Conservation (phyloP, 148 eudicot species). For the Fagopyrum homotropicum region DNA sequence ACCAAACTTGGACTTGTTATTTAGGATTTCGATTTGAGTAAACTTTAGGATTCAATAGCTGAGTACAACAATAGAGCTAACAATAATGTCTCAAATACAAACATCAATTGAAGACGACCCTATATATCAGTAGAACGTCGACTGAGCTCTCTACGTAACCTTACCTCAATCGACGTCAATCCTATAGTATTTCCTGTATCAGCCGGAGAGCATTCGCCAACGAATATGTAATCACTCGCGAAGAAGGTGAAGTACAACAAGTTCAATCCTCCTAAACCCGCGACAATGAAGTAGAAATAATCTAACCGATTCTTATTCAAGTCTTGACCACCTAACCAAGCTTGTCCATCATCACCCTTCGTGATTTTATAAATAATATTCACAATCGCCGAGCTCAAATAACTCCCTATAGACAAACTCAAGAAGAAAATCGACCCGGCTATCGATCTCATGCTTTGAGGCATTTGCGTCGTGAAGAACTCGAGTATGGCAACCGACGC, state of each 20-base stretch:
- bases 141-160: slow-evolving; percentile 1
- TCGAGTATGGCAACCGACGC: slow-evolving; percentile 62
- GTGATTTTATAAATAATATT: slow-evolving; percentile 37
- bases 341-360: slow-evolving; percentile 13
- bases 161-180: neutral
- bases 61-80: too few relatives aligned
- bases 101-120: too few relatives aligned
- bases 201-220: neutral
- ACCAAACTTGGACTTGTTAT: too few relatives aligned
- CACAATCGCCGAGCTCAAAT: slow-evolving; percentile 39
- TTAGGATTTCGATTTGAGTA: too few relatives aligned
- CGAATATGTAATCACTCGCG: slow-evolving; percentile 34
- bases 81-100: too few relatives aligned
- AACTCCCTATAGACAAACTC: slow-evolving; percentile 50
- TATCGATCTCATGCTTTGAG: slow-evolving; percentile 57
- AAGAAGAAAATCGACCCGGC: slow-evolving; percentile 57
- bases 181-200: neutral
- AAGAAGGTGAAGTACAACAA: slow-evolving; percentile 42
- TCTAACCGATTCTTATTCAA: slow-evolving; percentile 56
- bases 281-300: slow-evolving; percentile 44
- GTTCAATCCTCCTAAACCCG: slow-evolving; percentile 34
- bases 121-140: neutral
- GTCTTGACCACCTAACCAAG: slow-evolving; percentile 79
- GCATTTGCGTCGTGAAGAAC: slow-evolving; percentile 53
- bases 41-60: too few relatives aligned